Conservation (phyloP, 1,284 basidiomycete species). For the Moesziomyces sp. region DNA sequence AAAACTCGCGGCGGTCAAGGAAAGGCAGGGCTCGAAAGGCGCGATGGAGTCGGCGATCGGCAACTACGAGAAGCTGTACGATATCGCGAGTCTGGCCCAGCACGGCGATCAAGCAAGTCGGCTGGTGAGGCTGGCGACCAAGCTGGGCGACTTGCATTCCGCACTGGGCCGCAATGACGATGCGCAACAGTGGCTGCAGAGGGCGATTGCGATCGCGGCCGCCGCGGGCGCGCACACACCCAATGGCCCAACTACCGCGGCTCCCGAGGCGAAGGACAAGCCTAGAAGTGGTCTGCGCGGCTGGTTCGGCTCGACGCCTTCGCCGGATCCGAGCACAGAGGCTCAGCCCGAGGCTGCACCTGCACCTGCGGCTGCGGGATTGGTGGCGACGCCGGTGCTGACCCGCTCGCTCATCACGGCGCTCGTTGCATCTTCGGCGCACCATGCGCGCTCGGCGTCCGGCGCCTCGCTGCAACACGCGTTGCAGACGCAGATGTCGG, state of each 20-base stretch:
- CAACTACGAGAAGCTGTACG: constrained; percentile 41
- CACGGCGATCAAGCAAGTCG: constrained; percentile 9
- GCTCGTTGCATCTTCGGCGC: constrained; percentile 52
- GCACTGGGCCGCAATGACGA: constrained; percentile 28
- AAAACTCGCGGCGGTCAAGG: constrained; percentile 33
- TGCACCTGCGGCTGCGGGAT: background rate
- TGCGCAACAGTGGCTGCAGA: constrained; percentile 48
- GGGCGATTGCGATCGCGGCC: constrained; percentile 47
- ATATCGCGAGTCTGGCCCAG: constrained; percentile 12
- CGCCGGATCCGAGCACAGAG: background rate
- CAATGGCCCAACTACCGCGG: background rate
- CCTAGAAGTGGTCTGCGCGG: background rate
- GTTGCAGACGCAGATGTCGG: constrained; percentile 50
- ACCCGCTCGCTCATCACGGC: constrained; percentile 48
- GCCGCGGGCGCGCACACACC: constrained; percentile 13
- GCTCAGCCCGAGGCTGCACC: background rate
- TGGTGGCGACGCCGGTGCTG: constrained; percentile 27
- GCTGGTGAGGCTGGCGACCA: constrained; percentile 53
- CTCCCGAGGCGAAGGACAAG: background rate
- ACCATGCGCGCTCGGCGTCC: constrained; percentile 35
- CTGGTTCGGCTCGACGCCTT: constrained; percentile 13
- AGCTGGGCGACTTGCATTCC: constrained; percentile 51
- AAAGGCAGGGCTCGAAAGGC: constrained; percentile 38
- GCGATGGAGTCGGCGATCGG: constrained; percentile 26
- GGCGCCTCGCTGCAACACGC: constrained; percentile 34